Evolutionary conservation across 2,329 filamentous ascomycete species (phyloP).

Genomic region (Cephalotrichum gorgonifer): DNA sequence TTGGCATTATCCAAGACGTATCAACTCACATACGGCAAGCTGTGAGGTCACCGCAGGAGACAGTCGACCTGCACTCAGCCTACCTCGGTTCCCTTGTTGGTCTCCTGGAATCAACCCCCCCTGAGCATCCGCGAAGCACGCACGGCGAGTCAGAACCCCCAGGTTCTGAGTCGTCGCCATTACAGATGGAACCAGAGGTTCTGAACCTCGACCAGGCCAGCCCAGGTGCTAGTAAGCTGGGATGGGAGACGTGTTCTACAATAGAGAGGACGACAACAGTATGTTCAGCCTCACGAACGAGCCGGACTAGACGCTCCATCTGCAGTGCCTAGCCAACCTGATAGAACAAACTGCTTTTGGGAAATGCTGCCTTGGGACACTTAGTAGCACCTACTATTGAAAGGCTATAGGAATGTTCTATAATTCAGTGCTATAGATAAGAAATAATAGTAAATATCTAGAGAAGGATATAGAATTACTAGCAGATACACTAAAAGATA

Average conservation of each 20-base stretch:
- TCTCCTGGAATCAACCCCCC: neutral
- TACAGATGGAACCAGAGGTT: neutral
- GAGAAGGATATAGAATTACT: no score
- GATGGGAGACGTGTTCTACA: neutral
- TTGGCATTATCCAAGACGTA: slow-evolving; percentile 6
- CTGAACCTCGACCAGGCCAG: neutral
- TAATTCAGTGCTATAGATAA: no score
- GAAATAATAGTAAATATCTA: no score
- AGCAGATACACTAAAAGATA: no score
- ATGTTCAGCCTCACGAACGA: slow-evolving; percentile 1
- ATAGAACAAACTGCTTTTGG: slow-evolving; percentile 9
- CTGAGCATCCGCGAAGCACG: neutral
- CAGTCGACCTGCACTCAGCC: neutral
- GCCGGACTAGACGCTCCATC: slow-evolving; percentile 6
- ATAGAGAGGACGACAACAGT: neutral
- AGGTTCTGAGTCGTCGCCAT: neutral
- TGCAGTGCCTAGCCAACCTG: slow-evolving; percentile 10
- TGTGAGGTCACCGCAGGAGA: slow-evolving; percentile 10
- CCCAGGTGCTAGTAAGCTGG: neutral
- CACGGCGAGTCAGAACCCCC: neutral
- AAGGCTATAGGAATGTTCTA: no score
- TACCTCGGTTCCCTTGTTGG: slow-evolving; percentile 3
- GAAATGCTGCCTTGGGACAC: slow-evolving; percentile 4
- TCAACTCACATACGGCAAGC: slow-evolving; percentile 5
- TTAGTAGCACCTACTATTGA: no score